A percentile compares a stretch with the other conserved stretches of the same genome.
Conservation (phyloP, 345 rosid species). For the Eucalyptus lansdowneana region DNA sequence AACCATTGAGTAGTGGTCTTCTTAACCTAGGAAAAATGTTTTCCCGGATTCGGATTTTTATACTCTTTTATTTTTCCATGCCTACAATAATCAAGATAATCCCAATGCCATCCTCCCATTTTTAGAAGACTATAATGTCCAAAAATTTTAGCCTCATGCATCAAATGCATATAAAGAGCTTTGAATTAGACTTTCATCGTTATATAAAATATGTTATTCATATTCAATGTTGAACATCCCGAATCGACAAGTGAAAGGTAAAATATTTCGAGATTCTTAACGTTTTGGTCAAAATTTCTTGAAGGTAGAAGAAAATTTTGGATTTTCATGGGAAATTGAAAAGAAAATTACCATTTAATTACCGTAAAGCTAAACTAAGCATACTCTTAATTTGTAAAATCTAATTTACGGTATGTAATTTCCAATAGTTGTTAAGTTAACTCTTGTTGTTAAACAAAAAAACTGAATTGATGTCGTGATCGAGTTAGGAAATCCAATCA, state of each 20-base stretch:
- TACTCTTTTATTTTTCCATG: background rate
- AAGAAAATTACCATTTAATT: background rate
- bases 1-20: background rate
- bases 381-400: background rate
- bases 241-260: background rate
- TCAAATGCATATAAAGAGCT: background rate
- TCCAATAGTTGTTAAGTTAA: background rate
- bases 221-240: background rate
- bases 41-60: fast-evolving
- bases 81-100: too few species aligned
- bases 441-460: background rate
- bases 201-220: background rate
- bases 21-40: background rate
- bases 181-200: background rate
- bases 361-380: background rate
- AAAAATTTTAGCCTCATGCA: background rate
- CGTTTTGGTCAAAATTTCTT: background rate
- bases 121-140: background rate
- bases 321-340: background rate
- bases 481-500: background rate
- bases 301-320: background rate
- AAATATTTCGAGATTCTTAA: background rate
- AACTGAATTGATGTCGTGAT: background rate
- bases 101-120: background rate
- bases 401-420: background rate